phyloP scores from a whole-genome alignment of 1,284 basidiomycete genomes.

The Naganishia liquefaciens region DNA sequence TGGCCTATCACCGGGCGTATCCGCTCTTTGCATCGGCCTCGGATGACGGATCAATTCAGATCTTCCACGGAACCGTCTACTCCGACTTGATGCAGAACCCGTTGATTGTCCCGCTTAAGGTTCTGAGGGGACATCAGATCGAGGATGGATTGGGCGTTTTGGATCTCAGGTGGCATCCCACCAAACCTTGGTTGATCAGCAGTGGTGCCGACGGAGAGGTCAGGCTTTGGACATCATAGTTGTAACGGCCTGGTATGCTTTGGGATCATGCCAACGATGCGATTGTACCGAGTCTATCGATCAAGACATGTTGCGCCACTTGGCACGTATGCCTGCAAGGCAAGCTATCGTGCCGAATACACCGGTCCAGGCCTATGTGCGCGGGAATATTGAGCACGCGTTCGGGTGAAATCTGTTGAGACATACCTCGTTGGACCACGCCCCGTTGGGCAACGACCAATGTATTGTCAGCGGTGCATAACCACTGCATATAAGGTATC shows the following conservation, averaged over 20 bases:
- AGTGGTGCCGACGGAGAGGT: constrained; percentile 90
- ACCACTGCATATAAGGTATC: constrained; percentile 37
- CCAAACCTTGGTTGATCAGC: constrained; percentile 90
- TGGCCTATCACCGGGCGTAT: constrained; percentile 90
- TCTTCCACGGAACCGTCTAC: constrained; percentile 95
- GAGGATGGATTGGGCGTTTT: constrained; percentile 86
- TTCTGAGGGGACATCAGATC: constrained; percentile 83
- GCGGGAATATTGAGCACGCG: not conserved
- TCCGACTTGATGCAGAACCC: constrained; percentile 93
- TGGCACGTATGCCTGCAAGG: constrained; percentile 28
- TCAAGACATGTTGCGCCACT: constrained; percentile 24
- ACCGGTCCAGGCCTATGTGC: constrained; percentile 29
- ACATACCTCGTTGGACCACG: constrained; percentile 45
- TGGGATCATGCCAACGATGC: not conserved
- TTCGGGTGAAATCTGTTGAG: not conserved
- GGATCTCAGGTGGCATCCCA: constrained; percentile 82
- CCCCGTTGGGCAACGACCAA: constrained; percentile 47
- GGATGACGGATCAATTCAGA: constrained; percentile 93
- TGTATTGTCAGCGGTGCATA: constrained; percentile 53
- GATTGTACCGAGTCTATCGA: not conserved
- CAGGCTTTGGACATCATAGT: constrained; percentile 69
- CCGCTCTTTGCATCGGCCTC: constrained; percentile 94
- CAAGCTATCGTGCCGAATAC: constrained; percentile 33
- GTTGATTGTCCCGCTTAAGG: constrained; percentile 94
- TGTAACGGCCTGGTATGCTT: not conserved